A percentile compares a stretch with the other conserved stretches of the same genome.
These are phyloP conservation scores for Chlorella sp. DNA, from an alignment of 139 green algal genomes.

Conservation along the genomic window DNA sequence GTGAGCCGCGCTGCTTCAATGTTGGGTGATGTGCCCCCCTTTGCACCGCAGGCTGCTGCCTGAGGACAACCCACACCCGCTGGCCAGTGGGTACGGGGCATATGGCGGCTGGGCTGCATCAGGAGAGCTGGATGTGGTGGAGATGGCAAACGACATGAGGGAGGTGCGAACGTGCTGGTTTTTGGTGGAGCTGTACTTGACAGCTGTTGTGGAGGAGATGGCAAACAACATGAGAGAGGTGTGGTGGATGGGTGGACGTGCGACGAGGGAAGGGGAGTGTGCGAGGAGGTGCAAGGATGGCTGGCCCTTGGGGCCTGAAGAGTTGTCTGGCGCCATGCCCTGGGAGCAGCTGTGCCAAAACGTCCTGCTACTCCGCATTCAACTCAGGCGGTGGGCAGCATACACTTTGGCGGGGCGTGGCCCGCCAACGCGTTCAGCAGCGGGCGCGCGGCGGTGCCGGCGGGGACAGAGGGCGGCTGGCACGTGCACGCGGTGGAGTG, in stretches of 20 bases:
- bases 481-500: neutral
- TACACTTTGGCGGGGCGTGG: neutral
- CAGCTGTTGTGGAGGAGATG: no score
- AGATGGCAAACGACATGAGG: constrained; percentile 2
- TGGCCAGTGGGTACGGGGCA: neutral
- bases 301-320: neutral
- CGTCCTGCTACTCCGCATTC: neutral
- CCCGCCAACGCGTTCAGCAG: neutral
- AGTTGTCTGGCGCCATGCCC: neutral
- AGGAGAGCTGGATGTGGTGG: constrained; percentile 2
- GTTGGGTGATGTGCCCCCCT: no score
- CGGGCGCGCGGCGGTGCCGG: neutral
- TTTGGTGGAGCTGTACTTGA: no score
- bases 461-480: neutral
- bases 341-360: neutral
- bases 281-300: neutral
- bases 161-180: no score
- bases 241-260: no score
- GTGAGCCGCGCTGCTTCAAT: no score
- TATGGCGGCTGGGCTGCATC: constrained; percentile 9
- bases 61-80: no score
- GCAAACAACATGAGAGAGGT: neutral
- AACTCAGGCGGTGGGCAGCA: neutral
- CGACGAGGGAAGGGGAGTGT: neutral
- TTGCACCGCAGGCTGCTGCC: no score